Conservation (phyloP, 2,329 filamentous ascomycete species). For the Fusarium musae region DNA sequence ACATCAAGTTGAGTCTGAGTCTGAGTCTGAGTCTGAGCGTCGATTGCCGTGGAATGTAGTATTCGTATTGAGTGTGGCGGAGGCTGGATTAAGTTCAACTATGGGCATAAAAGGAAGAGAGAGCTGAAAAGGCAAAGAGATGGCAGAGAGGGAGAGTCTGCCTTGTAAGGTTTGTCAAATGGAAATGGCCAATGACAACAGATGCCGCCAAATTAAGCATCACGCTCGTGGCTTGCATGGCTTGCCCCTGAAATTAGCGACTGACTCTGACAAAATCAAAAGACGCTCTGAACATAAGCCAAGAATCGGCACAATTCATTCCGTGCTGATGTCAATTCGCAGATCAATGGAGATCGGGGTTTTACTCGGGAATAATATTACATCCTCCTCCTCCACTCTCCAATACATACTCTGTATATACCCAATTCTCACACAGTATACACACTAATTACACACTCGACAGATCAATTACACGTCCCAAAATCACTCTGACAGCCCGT, state of each 20-base stretch:
- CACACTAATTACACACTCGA: neutral
- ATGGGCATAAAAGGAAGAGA: neutral
- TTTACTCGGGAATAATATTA: slow-evolving; percentile 8
- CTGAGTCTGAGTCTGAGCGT: neutral
- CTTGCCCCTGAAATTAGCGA: slow-evolving; percentile 27
- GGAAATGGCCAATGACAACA: neutral
- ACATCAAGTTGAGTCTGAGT: neutral
- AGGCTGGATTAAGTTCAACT: neutral
- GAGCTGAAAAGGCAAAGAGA: neutral
- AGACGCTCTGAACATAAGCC: neutral
- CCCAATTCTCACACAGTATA: neutral
- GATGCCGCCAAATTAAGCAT: neutral
- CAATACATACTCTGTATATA: neutral
- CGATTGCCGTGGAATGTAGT: neutral
- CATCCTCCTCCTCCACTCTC: neutral
- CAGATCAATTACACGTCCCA: slow-evolving; percentile 39
- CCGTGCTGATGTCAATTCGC: neutral
- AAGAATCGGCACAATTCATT: slow-evolving; percentile 11
- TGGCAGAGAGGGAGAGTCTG: neutral
- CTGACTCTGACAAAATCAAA: neutral
- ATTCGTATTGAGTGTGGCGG: neutral
- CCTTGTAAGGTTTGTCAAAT: neutral
- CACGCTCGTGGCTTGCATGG: neutral
- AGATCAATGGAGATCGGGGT: neutral
- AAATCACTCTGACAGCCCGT: slow-evolving; percentile 51